Conservation (phyloP, 805 yeast species). For the Candida lessepsii region DNA sequence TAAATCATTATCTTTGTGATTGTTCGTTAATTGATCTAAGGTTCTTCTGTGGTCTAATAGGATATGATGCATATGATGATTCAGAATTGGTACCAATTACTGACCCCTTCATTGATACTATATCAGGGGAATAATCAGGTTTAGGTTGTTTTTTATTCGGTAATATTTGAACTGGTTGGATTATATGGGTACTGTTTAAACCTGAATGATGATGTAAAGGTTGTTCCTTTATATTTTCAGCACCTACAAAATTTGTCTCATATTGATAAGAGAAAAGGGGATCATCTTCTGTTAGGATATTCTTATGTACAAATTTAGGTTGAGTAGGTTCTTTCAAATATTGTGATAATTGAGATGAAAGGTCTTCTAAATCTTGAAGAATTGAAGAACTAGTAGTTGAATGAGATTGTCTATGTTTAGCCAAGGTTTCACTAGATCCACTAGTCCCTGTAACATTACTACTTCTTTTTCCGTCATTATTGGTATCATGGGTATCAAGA, state of each 20-base stretch:
- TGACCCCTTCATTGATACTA: slow-evolving; percentile 24
- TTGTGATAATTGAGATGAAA: slow-evolving; percentile 25
- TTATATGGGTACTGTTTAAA: neutral
- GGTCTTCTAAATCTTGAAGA: slow-evolving; percentile 26
- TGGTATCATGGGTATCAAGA: slow-evolving; percentile 1
- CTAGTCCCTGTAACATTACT: slow-evolving; percentile 9
- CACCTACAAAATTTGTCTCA: neutral
- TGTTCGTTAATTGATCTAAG: neutral
- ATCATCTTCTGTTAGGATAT: slow-evolving; percentile 13
- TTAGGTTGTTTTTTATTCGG: slow-evolving; percentile 10
- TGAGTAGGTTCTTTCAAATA: slow-evolving; percentile 16
- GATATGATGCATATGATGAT: slow-evolving; percentile 10
- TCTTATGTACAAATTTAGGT: slow-evolving; percentile 15
- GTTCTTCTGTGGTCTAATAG: neutral
- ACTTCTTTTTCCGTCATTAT: slow-evolving; percentile 8
- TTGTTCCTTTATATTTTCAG: neutral
- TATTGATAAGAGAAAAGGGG: slow-evolving; percentile 7
- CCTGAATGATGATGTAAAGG: neutral
- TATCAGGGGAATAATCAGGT: slow-evolving; percentile 12
- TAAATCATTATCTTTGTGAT: too few relatives aligned
- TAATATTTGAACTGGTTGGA: neutral
- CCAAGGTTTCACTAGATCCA: slow-evolving; percentile 9
- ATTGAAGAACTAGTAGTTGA: slow-evolving; percentile 29
- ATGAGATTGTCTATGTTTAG: slow-evolving; percentile 17
- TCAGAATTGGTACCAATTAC: slow-evolving; percentile 12